Evolutionary conservation across 768 basidiomycete genomes (phyloP), one percentile per base, ranked within the genome.

Genomic region (Fomitopsis serialis): DNA sequence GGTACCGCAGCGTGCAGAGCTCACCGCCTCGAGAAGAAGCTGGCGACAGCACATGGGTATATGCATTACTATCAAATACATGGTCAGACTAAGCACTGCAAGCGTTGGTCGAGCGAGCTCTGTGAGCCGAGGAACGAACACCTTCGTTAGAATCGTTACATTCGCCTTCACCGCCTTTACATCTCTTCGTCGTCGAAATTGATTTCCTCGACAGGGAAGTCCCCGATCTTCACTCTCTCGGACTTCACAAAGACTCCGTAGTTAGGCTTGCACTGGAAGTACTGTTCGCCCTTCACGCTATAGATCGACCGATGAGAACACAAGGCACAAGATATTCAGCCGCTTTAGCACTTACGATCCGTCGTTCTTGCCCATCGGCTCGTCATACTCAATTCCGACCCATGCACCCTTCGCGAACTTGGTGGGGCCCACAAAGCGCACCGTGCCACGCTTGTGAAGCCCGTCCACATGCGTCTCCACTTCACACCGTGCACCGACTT

Each of bases 361-460:
- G 67, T 98, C 89, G 57, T 95, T 94, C 73, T 95, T 98, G 11
- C 96, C 96, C 22, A 92, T 77, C 2, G 96, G 95, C 62, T 98
- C 96, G 64, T 98, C 96, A 63, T 94, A 91, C 66, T 96, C 92
- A 19, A 98, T 76, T 0, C 96, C 96, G 1, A 98, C 79, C 95
- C 95, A 98, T 0, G 82, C 68, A 0, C 86, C 82, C 54, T 77
- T 80, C 10, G 81, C 81, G 63, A 98, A 97, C 52, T 78, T 75
- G 0, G 94, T 92, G 35, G 72, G 67, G 0, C 96, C 96, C 24
- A 93, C 84, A 61, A 85, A 98, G n/a, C 85, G 77, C 40, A 98
- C 85, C 0, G 83, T 84, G 0, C 96, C 96, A 4, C 91, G 81
- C 66, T 90, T 91, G 47, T 76, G 79, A 52, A 92, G 70, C 1